phyloP scores from a whole-genome alignment of 176 grass and related monocot genomes.

The Aegilops speltoides region DNA sequence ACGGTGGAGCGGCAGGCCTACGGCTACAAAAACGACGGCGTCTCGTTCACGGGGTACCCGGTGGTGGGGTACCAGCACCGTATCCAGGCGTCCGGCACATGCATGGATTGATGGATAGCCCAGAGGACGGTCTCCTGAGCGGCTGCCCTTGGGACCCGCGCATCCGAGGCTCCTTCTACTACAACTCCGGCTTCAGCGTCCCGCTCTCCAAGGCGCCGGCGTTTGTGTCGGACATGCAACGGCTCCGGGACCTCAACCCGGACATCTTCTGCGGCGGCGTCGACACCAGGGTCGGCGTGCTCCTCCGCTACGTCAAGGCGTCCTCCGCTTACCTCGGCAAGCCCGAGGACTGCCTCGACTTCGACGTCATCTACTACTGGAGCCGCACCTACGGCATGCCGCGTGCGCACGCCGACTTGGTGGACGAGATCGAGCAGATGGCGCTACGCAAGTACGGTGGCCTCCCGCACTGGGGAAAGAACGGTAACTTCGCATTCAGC shows the following conservation, averaged over 20 bases:
- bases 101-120: too few species aligned
- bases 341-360: conserved; percentile 2
- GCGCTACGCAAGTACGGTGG: conserved; percentile 46
- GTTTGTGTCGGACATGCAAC: conserved; percentile 22
- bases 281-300: conserved; percentile 27
- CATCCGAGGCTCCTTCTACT: too few species aligned
- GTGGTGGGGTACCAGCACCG: too few species aligned
- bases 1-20: too few species aligned
- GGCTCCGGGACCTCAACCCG: not conserved
- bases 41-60: too few species aligned
- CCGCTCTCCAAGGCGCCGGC: conserved; percentile 1
- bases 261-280: conserved; percentile 36
- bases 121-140: too few species aligned
- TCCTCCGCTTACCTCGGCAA: not conserved
- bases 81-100: too few species aligned
- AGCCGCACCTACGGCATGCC: not conserved
- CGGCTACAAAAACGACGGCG: too few species aligned
- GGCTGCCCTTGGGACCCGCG: too few species aligned
- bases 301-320: conserved; percentile 19
- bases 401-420: conserved; percentile 15
- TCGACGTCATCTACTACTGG: conserved; percentile 49
- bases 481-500: conserved; percentile 57
- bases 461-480: conserved; percentile 70
- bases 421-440: conserved; percentile 37
- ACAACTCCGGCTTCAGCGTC: conserved; percentile 19